Conservation (phyloP, 179 eudicot genomes). For the Pouteria campechiana region DNA sequence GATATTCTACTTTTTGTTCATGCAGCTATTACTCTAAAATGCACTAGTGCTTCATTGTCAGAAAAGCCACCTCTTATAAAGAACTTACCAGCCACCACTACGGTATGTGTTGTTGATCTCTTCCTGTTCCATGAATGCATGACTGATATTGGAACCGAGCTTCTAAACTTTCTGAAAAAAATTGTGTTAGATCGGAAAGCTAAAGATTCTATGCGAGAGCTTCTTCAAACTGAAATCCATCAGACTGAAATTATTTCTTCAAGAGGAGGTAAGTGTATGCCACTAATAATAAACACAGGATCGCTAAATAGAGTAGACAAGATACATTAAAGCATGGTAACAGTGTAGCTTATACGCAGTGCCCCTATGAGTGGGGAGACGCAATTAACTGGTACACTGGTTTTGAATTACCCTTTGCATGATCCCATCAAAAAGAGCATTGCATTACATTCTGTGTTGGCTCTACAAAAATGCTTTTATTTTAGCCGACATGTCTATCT, state of each 20-base stretch:
- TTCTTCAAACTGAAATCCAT: constrained; percentile 81
- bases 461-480: too few relatives aligned
- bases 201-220: constrained; percentile 85
- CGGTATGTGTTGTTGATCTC: constrained; percentile 36
- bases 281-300: too few relatives aligned
- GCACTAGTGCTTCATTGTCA: constrained; percentile 88
- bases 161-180: not conserved
- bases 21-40: constrained; percentile 74
- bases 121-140: not conserved
- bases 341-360: too few relatives aligned
- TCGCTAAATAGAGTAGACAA: too few relatives aligned
- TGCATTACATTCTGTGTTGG: too few relatives aligned
- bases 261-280: constrained; percentile 61
- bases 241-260: constrained; percentile 53
- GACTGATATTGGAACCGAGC: not conserved
- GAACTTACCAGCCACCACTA: constrained; percentile 70
- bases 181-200: constrained; percentile 65
- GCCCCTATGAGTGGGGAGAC: too few relatives aligned
- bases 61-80: constrained; percentile 74
- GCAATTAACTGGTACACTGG: too few relatives aligned
- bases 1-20: not conserved
- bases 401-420: too few relatives aligned
- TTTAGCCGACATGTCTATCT: too few relatives aligned
- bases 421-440: too few relatives aligned
- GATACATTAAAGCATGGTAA: too few relatives aligned